phyloP scores from a whole-genome alignment of 139 green algal species.

The Chlamydomonas schloesseri region DNA sequence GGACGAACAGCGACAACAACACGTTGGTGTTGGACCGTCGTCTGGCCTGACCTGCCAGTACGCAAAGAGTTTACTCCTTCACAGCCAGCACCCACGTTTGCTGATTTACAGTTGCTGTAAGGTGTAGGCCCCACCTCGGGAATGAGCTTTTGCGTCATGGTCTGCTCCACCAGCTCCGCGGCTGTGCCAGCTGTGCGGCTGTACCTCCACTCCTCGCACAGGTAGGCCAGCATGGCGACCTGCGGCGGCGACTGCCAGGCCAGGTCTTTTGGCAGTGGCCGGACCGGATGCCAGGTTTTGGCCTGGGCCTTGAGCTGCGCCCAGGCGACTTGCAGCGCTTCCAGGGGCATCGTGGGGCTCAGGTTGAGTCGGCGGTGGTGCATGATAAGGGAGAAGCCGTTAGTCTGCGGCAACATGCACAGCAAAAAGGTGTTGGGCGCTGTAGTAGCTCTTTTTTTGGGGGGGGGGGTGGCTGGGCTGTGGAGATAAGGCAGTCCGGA shows the following conservation, averaged over 20 bases:
- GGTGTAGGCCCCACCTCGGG: conserved; percentile 9
- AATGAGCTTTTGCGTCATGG: not conserved
- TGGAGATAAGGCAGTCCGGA: conserved; percentile 1
- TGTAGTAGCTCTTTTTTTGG: not conserved
- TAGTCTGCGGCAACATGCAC: conserved; percentile 3
- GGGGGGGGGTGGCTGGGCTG: not conserved
- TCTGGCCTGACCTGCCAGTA: not conserved
- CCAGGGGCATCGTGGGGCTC: not conserved
- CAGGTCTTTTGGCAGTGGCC: conserved; percentile 32
- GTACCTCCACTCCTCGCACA: conserved; percentile 12
- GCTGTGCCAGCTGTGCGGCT: conserved; percentile 21
- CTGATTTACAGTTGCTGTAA: not conserved
- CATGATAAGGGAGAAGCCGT: conserved; percentile 21
- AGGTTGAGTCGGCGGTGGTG: not conserved
- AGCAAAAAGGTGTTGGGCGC: not conserved
- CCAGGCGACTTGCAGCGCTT: conserved; percentile 1
- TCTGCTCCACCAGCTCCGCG: conserved; percentile 5
- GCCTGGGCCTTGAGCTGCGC: conserved; percentile 13
- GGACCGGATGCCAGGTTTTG: not conserved
- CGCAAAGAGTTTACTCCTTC: not conserved
- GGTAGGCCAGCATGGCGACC: conserved; percentile 4
- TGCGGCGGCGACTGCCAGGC: not conserved
- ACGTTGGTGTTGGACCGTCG: not conserved
- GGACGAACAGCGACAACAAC: no score
- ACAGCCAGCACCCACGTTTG: not conserved